Percentiles rank a stretch among this genome's conserved stretches.
Evolutionary conservation across 1,284 basidiomycete species (phyloP).

Genomic region (Mixia osmundae): DNA sequence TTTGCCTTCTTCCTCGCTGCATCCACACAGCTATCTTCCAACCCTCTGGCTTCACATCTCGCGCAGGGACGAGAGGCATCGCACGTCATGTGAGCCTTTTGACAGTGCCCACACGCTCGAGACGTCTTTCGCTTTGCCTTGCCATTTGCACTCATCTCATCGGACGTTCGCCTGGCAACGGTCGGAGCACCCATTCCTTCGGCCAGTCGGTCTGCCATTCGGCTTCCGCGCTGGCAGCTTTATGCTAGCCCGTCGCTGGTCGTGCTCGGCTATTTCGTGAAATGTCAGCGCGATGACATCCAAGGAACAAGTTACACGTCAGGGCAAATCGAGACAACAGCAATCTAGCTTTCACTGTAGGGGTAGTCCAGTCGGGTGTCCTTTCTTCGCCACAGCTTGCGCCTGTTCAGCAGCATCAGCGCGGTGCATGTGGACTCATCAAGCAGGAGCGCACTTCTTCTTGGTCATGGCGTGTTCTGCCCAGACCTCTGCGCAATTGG

Average conservation of each 20-base stretch:
- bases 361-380: slow-evolving; percentile 28
- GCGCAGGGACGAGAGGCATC: slow-evolving; percentile 90
- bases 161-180: neutral
- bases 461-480: slow-evolving; percentile 57
- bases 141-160: neutral
- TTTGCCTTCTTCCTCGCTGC: slow-evolving; percentile 95
- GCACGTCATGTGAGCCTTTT: slow-evolving; percentile 82
- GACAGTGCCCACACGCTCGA: slow-evolving; percentile 81
- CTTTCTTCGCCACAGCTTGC: slow-evolving; percentile 71
- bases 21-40: slow-evolving; percentile 68
- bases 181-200: slow-evolving; percentile 3
- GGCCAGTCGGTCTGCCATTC: too few relatives aligned
- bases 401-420: slow-evolving; percentile 29
- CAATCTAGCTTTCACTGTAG: slow-evolving; percentile 7
- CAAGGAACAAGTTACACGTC: too few relatives aligned
- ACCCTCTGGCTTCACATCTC: slow-evolving; percentile 79
- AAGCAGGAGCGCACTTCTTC: slow-evolving; percentile 57
- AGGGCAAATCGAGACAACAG: too few relatives aligned
- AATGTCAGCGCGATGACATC: too few relatives aligned
- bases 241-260: too few relatives aligned
- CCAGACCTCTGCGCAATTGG: slow-evolving; percentile 65
- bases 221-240: too few relatives aligned
- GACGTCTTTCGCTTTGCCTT: slow-evolving; percentile 72
- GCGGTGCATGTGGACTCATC: neutral
- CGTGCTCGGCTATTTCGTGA: too few relatives aligned